Conservation (phyloP, 2,329 filamentous ascomycete genomes). For the Tolypocladium cylindrosporum region DNA sequence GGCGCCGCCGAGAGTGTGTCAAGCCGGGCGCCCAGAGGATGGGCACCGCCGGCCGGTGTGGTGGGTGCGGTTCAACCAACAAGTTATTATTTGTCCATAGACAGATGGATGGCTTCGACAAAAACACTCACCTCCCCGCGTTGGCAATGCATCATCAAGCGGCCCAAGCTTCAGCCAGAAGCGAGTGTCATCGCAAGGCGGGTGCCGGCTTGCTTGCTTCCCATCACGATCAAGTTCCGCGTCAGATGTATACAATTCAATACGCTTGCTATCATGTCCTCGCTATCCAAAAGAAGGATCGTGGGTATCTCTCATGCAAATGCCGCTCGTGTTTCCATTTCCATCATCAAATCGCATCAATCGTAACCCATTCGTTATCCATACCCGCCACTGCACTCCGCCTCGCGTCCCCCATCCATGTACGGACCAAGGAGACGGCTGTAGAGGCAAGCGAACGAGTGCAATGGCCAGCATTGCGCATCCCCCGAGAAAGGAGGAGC, state of each 20-base stretch:
- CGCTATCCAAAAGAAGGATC: slow-evolving; percentile 4
- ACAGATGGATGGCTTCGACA: too few species aligned
- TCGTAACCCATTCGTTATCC: not conserved
- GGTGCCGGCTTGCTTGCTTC: not conserved
- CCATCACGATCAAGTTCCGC: not conserved
- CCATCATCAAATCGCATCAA: not conserved
- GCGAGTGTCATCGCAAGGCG: too few species aligned
- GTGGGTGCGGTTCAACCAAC: too few species aligned
- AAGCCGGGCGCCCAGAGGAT: too few species aligned
- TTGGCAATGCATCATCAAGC: too few species aligned
- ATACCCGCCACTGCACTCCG: not conserved
- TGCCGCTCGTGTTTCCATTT: not conserved
- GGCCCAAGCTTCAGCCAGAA: too few species aligned
- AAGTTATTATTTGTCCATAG: too few species aligned
- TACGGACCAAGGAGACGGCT: not conserved
- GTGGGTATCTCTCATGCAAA: slow-evolving; percentile 6
- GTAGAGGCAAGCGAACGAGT: not conserved
- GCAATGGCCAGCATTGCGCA: not conserved
- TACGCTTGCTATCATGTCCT: slow-evolving; percentile 5
- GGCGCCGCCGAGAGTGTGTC: too few species aligned
- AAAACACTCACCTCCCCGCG: too few species aligned
- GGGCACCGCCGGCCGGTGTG: too few species aligned
- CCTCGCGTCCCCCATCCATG: not conserved
- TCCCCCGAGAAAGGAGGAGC: not conserved
- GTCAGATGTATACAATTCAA: not conserved